Evolutionary conservation across 768 basidiomycete genomes (phyloP), one percentile per base, ranked within the genome.

Genomic region (Coprinellus micaceus): DNA sequence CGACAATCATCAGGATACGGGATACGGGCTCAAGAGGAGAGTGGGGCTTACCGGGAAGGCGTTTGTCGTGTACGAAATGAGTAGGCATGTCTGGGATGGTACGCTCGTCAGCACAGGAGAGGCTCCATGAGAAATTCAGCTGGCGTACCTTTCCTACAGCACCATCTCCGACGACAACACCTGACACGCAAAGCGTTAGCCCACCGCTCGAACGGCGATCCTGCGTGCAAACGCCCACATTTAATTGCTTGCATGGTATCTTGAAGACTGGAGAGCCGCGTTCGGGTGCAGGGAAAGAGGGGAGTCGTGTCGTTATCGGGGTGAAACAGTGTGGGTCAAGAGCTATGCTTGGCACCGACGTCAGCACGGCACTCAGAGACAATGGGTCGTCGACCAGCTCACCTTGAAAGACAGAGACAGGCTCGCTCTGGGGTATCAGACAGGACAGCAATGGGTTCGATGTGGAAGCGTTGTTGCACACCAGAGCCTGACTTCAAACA

Each of bases 51-150:
- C 91, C 58, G 93, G 93, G 73, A 95, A 96, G 40, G 95, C 92
- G 76, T 96, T 95, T 62, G 97, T 99, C 63, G 97, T 99, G 78
- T 99, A 99, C 52, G 96, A 98, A 70, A 99, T 99, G 66, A 99
- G 83, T 58, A 99, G 85, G 74, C 97, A 99, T 53, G 97, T 98
- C 97, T 98, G 66, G 26, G 29, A 48, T 56, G 24, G 21, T n/a
- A 3, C 43, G 41, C 39, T 22, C 3, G 40, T 25, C 11, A 46
- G 50, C 30, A 29, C 13, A 12, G 46, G 30, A 30, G 22, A 3
- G 13, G 43, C 21, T 33, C 13, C 49, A 26, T 17, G 26, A 22
- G 33, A 22, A 45, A 28, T 37, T 50, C 54, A 51, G 51, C 54
- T 56, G 50, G 73, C 83, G 67, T 64, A 86, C 94, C 90, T 97